Conservation (phyloP, 345 rosid species). For the Geranium brycei region DNA sequence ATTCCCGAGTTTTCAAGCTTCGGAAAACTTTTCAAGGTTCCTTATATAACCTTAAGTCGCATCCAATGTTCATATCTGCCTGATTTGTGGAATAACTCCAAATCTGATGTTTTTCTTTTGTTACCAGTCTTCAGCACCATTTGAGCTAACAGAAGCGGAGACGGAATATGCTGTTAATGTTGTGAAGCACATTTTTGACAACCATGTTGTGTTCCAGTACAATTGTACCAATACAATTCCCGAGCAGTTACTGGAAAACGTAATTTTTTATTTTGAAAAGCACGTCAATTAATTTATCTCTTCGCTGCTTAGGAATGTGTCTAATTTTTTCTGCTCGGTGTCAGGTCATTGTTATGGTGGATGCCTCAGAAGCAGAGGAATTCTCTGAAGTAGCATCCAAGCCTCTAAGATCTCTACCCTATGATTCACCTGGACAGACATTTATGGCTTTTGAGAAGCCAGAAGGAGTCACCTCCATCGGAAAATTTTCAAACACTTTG, state of each 20-base stretch:
- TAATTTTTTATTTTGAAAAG: constrained; percentile 13
- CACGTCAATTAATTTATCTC: no score
- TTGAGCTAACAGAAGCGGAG: constrained; percentile 95
- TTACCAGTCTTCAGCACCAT: constrained; percentile 67
- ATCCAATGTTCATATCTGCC: not conserved
- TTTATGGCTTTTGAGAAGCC: constrained; percentile 87
- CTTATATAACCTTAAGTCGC: constrained; percentile 1
- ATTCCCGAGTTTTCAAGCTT: constrained; percentile 68
- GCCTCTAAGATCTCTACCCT: constrained; percentile 75
- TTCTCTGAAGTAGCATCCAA: constrained; percentile 55
- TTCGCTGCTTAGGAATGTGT: no score
- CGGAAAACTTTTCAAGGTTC: constrained; percentile 91
- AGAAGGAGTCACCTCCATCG: constrained; percentile 60
- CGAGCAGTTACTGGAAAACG: constrained; percentile 87
- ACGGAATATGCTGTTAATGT: constrained; percentile 93
- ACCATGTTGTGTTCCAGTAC: constrained; percentile 86
- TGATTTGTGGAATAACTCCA: no score
- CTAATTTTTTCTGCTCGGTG: constrained; percentile 12
- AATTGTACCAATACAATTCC: constrained; percentile 94
- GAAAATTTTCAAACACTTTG: constrained; percentile 80
- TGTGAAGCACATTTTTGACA: constrained; percentile 84
- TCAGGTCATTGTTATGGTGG: constrained; percentile 80
- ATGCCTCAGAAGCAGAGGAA: constrained; percentile 85
- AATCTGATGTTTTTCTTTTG: constrained; percentile 6
- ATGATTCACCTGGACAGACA: constrained; percentile 83